Evolutionary conservation across 208 protist species (phyloP).

Genomic region (Wallacemonas sp.): DNA sequence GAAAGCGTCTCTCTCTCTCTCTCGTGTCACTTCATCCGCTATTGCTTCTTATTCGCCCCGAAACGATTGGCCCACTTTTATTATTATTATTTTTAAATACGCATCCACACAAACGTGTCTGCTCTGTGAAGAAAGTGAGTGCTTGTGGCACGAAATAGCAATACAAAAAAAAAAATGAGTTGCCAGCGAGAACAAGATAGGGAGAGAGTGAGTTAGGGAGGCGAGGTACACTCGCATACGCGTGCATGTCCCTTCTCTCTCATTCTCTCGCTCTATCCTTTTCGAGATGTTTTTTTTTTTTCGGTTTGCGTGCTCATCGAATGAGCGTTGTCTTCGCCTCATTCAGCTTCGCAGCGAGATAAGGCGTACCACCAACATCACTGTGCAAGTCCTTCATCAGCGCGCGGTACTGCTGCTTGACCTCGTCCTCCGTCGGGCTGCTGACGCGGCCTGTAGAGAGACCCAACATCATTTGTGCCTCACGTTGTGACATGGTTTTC

Average conservation of each 20-base stretch:
- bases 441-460: conserved; percentile 38
- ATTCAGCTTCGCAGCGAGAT: conserved; percentile 82
- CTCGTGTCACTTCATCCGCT: no score
- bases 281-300: neutral
- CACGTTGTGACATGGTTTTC: conserved; percentile 50
- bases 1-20: no score
- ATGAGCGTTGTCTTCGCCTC: conserved; percentile 69
- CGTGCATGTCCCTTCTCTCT: no score
- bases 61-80: no score
- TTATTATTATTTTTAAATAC: no score
- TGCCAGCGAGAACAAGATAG: neutral
- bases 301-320: conserved; percentile 15
- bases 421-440: conserved; percentile 45
- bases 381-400: conserved; percentile 82
- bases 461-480: conserved; percentile 72
- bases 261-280: no score
- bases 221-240: no score
- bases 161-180: neutral
- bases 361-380: conserved; percentile 66
- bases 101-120: neutral
- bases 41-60: no score
- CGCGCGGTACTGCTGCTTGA: conserved; percentile 63
- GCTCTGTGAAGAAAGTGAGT: neutral
- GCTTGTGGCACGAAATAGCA: neutral
- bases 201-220: neutral